Evolutionary conservation across 202 grass and related monocot species (phyloP).

Genomic region (Brachypodium distachyon): DNA sequence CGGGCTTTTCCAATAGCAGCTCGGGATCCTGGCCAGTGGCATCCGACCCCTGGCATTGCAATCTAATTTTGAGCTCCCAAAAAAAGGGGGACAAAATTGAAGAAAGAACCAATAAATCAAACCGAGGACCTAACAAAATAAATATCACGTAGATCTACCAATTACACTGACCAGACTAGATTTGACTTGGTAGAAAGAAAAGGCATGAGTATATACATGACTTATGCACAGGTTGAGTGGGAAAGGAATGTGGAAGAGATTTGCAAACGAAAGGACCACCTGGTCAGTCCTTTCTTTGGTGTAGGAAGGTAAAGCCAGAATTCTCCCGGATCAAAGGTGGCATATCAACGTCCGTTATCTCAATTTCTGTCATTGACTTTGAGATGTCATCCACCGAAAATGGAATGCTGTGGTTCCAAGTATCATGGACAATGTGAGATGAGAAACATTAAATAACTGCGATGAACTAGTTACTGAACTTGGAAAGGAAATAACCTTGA

Average conservation of each 20-base stretch:
- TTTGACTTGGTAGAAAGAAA: conserved; percentile 35
- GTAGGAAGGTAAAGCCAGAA: conserved; percentile 89
- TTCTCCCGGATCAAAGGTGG: conserved; percentile 92
- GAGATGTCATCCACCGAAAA: conserved; percentile 98
- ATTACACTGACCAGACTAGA: conserved; percentile 35
- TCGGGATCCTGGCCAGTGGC: conserved; percentile 33
- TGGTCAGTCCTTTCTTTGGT: conserved; percentile 75
- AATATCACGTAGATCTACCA: conserved; percentile 35
- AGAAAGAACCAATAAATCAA: conserved; percentile 86
- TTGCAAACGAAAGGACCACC: background rate
- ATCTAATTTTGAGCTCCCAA: conserved; percentile 19
- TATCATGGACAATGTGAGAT: conserved; percentile 14
- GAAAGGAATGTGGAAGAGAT: conserved; percentile 1
- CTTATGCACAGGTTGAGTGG: conserved; percentile 54
- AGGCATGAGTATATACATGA: conserved; percentile 54
- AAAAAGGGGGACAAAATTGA: conserved; percentile 23
- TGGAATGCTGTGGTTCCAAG: conserved; percentile 66
- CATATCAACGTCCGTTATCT: conserved; percentile 78
- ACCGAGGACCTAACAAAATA: conserved; percentile 37
- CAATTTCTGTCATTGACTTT: conserved; percentile 87
- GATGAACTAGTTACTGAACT: conserved; percentile 6
- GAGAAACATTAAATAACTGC: background rate
- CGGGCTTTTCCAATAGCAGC: conserved; percentile 74
- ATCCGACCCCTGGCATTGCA: conserved; percentile 37
- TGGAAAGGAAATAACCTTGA: conserved; percentile 56